Evolutionary conservation across 148 eudicot species (phyloP).

Genomic region (Nyssa sinensis): DNA sequence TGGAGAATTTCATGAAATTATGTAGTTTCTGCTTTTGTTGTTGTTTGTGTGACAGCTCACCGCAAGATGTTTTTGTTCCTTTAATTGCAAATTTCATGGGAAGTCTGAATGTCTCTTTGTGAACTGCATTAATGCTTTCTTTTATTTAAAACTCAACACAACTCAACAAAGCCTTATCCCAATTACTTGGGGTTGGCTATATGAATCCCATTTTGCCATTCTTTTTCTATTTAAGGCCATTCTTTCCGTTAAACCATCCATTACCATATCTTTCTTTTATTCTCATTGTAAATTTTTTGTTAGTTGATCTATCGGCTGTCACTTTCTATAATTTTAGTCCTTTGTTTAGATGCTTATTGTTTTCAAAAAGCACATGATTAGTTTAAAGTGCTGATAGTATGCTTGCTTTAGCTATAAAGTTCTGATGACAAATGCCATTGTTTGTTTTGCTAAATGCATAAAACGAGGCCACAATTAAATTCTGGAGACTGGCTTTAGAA

Average conservation of each 20-base stretch:
- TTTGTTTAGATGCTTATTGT: not conserved
- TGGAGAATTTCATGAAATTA: constrained; percentile 1
- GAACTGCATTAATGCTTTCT: not conserved
- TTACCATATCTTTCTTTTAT: not conserved
- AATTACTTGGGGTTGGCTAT: too few relatives aligned
- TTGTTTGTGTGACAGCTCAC: not conserved
- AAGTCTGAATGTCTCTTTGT: not conserved
- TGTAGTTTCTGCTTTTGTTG: not conserved
- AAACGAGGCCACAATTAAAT: not conserved
- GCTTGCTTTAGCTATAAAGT: not conserved
- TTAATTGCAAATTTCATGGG: not conserved
- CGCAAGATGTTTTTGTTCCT: not conserved
- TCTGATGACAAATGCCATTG: not conserved
- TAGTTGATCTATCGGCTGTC: not conserved
- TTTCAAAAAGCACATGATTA: not conserved
- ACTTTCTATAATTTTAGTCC: not conserved
- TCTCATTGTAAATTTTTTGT: not conserved
- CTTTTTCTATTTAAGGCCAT: too few relatives aligned
- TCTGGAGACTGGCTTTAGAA: not conserved
- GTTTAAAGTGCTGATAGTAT: not conserved
- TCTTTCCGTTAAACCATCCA: too few relatives aligned
- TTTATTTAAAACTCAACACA: too few relatives aligned
- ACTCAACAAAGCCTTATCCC: too few relatives aligned
- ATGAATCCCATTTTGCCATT: too few relatives aligned
- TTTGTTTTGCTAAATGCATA: not conserved